Base-by-base conservation (phyloP, 495 filamentous ascomycete species). In the Arthonia radiata region DNA sequence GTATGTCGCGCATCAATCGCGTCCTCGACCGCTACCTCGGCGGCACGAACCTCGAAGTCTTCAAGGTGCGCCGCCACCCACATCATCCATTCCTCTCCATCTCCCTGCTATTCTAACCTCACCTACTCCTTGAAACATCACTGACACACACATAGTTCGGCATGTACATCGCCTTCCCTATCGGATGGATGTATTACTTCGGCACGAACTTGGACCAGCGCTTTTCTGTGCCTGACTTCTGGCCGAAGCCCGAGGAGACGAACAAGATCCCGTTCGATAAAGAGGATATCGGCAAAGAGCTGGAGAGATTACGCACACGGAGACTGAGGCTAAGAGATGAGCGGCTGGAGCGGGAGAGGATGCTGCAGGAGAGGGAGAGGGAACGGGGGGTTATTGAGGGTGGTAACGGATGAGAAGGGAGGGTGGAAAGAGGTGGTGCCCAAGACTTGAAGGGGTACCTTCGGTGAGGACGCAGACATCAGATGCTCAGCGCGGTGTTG, bases 101-200 rank as follows among this genome's bases (percentile, higher is more conserved):
- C 29, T 21, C 23, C 28, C n/a, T 10, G 28, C 23, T 16, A 15
- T n/a, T n/a, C 15, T 31, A 17, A 29, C 22, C 24, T 11, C 4
- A 15, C 21, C 22, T 19, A 16, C 7, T 11, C 4, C 32, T n/a
- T n/a, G n/a, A n/a, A n/a, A n/a, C n/a, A n/a, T n/a, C n/a, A n/a
- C n/a, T n/a, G n/a, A n/a, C n/a, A n/a, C n/a, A n/a, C n/a, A n/a
- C n/a, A n/a, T n/a, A 93, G 82, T 93, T 93, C 54, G 80, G 82
- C 54, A 74, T 83, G 61, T 97, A 94, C 56, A 72, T 97, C 52
- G 69, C 93, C 59, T 94, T 97, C 53, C 86, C 86, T 13, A 93
- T 97, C 39, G 81, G 75, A 34, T 77, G 86, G 56, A 97, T 97
- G 86, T 97, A 91, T 59, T 97, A 97, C 54, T 97, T 93, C 57